Evolutionary conservation across 2,329 filamentous ascomycete species (phyloP), one percentile per base, ranked within the genome.

Genomic region (Fusarium abutilonis): DNA sequence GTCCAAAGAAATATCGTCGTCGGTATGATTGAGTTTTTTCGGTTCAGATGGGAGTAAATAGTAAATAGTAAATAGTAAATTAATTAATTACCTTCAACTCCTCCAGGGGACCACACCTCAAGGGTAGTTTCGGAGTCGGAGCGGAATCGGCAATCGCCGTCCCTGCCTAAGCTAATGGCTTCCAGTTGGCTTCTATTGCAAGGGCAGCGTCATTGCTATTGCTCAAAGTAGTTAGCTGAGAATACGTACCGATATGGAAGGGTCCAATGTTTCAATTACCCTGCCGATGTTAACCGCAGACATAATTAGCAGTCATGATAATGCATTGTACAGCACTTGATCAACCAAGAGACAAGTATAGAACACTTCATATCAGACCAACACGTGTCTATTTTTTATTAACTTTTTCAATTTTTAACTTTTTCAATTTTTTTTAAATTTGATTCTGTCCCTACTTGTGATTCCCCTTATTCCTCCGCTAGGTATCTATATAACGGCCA

Each of bases 161-260:
- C 51, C 64, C 54, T 70, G 50, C 54, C 54, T 29, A 34, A 34
- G 31, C 31, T 34, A 34, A 34, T 13, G 31, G 14, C 31, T 34
- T 34, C 31, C 56, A 58, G 45, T 52, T 64, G 55, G 47, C 59
- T 47, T 54, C 36, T 17, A 38, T 59, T 56, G 66, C 65, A 60
- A 64, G 64, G 68, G 23, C 23, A 62, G 67, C 68, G 67, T 69
- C 67, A 70, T 70, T 58, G 40, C 42, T 55, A 40, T 36, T 14
- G 6, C 49, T 42, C 11, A 31, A 55, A 43, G 3, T 11, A 31
- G 56, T 44, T 50, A 55, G 53, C 52, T 31, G 42, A 31, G 42
- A 46, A 21, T 39, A 38, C 19, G 49, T 43, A 41, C 51, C 35
- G 17, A 17, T 34, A 31, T 31, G 29, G 29, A 26, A 13, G 29